Evolutionary conservation across 768 basidiomycete species (phyloP).

Genomic region (Psilocybe tampanensis): DNA sequence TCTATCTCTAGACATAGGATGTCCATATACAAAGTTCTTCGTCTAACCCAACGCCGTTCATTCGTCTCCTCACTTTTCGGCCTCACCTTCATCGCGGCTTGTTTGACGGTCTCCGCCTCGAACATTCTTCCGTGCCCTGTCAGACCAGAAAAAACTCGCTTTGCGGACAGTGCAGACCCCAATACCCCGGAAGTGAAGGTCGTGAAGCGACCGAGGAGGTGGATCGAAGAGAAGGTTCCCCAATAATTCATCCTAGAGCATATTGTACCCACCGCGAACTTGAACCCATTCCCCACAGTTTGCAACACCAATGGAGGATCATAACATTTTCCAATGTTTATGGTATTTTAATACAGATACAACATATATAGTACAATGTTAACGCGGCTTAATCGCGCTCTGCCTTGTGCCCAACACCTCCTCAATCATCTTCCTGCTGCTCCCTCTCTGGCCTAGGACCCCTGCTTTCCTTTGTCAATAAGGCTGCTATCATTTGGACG

Average conservation of each 20-base stretch:
- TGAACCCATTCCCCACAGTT: not conserved
- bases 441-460: slow-evolving; percentile 67
- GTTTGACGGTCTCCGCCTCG: slow-evolving; percentile 81
- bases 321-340: slow-evolving; percentile 24
- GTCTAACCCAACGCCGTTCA: slow-evolving; percentile 67
- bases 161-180: slow-evolving; percentile 52
- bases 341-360: slow-evolving; percentile 26
- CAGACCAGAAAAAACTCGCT: slow-evolving; percentile 57
- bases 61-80: slow-evolving; percentile 81
- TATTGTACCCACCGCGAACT: not conserved
- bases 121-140: slow-evolving; percentile 81
- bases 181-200: slow-evolving; percentile 45
- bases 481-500: not conserved
- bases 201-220: slow-evolving; percentile 65
- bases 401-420: slow-evolving; percentile 24
- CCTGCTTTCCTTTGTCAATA: slow-evolving; percentile 32
- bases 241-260: slow-evolving; percentile 17
- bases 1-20: slow-evolving; percentile 43
- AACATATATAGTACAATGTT: slow-evolving; percentile 27
- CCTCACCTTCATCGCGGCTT: slow-evolving; percentile 76
- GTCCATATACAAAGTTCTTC: slow-evolving; percentile 58
- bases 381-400: slow-evolving; percentile 23
- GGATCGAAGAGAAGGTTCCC: slow-evolving; percentile 77
- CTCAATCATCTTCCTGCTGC: slow-evolving; percentile 50
- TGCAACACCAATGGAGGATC: not conserved